A percentile compares a stretch with the other conserved stretches of the same genome.
phyloP scores from a whole-genome alignment of 2,329 filamentous ascomycete species.

The Talaromyces albobiverticillius region DNA sequence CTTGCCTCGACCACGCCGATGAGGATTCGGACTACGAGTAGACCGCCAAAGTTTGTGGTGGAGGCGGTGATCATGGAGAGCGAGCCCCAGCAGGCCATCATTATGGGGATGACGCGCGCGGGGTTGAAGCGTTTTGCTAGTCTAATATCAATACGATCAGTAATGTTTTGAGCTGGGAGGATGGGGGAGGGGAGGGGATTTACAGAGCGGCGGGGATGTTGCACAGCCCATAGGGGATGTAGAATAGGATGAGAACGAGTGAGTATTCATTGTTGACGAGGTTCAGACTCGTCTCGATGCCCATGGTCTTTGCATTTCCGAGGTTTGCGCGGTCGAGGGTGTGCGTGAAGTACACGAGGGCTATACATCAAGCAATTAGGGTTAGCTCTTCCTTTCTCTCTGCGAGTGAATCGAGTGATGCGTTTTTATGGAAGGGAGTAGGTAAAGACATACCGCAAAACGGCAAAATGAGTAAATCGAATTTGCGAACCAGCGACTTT shows the following conservation, averaged over 20 bases:
- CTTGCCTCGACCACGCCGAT: conserved; percentile 21
- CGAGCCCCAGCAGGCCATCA: conserved; percentile 24
- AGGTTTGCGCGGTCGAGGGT: conserved; percentile 13
- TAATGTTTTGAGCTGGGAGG: background rate
- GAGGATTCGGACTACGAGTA: conserved; percentile 10
- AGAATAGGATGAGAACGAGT: conserved; percentile 45
- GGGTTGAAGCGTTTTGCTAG: conserved; percentile 14
- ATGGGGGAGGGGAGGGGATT: conserved; percentile 11
- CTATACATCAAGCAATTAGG: background rate
- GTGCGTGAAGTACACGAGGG: conserved; percentile 10
- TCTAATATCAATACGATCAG: conserved; percentile 41
- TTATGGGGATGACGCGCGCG: conserved; percentile 7
- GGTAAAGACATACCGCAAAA: conserved; percentile 12
- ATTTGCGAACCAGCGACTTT: conserved; percentile 10
- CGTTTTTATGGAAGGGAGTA: too few relatives aligned
- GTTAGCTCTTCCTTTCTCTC: background rate
- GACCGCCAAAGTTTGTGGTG: conserved; percentile 14
- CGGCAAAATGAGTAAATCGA: conserved; percentile 9
- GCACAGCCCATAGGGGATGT: conserved; percentile 49
- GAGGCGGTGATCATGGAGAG: conserved; percentile 15
- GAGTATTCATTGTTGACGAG: conserved; percentile 32
- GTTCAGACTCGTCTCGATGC: conserved; percentile 39
- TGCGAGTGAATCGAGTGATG: too few relatives aligned
- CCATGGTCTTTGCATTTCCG: conserved; percentile 45
- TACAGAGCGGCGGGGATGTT: conserved; percentile 13